Evolutionary conservation across 768 basidiomycete species (phyloP).

Genomic region (Lepiota venenata): DNA sequence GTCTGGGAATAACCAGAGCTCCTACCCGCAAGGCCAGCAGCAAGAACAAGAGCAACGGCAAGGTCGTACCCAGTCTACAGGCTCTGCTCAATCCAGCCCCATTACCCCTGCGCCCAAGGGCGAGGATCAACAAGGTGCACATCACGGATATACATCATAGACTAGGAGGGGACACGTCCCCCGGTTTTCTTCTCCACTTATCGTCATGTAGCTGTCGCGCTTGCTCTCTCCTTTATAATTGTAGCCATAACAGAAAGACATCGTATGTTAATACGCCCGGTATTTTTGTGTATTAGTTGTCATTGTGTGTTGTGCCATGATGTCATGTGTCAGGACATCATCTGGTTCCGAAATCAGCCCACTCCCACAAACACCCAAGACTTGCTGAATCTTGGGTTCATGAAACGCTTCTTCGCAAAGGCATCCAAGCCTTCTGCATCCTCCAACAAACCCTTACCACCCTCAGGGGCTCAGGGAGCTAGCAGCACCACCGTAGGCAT

Average conservation of each 20-base stretch:
- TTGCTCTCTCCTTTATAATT: not conserved
- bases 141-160: slow-evolving; percentile 2
- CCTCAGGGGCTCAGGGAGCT: not conserved
- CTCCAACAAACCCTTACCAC: not conserved
- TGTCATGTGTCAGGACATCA: not conserved
- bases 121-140: not conserved
- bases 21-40: slow-evolving; percentile 14
- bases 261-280: not conserved
- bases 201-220: slow-evolving; percentile 4
- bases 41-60: slow-evolving; percentile 20
- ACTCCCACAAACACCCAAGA: not conserved
- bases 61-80: not conserved
- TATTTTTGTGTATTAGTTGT: slow-evolving; percentile 8
- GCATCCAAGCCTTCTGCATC: slow-evolving; percentile 31
- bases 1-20: slow-evolving; percentile 1
- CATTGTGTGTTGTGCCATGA: slow-evolving; percentile 5
- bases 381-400: slow-evolving; percentile 11
- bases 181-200: not conserved
- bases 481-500: not conserved
- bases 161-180: not conserved
- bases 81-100: not conserved
- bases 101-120: not conserved
- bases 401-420: slow-evolving; percentile 42
- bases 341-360: not conserved
- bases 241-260: slow-evolving; percentile 9